Evolutionary conservation across 139 green algal species (phyloP).

Genomic region (Penium margaritaceum): DNA sequence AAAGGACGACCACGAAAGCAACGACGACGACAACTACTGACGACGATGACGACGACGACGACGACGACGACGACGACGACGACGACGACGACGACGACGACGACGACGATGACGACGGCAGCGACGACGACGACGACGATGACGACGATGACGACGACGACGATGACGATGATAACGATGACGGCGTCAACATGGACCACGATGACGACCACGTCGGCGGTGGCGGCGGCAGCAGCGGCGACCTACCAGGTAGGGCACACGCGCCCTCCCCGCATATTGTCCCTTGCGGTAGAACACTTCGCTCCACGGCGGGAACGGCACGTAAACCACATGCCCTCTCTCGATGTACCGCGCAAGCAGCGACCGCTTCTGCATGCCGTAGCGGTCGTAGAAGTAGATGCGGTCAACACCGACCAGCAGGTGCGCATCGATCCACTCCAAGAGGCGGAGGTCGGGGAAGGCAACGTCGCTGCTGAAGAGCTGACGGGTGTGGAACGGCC

Average conservation of each 20-base stretch:
- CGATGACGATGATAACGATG: no score
- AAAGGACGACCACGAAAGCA: no score
- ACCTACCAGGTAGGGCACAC: background rate
- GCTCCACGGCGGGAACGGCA: constrained; percentile 28
- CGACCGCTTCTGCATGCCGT: constrained; percentile 7
- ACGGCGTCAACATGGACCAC: no score
- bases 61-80: no score
- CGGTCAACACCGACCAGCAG: constrained; percentile 18
- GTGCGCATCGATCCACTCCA: constrained; percentile 29
- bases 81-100: no score
- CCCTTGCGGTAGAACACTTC: constrained; percentile 26
- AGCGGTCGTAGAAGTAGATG: constrained; percentile 37
- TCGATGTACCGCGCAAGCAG: constrained; percentile 23
- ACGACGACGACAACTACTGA: no score
- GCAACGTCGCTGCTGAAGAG: background rate
- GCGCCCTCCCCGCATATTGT: background rate
- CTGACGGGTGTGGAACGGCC: constrained; percentile 2
- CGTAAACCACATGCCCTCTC: constrained; percentile 7
- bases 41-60: no score
- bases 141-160: no score
- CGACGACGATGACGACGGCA: no score
- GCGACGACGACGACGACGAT: no score
- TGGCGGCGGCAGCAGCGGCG: no score
- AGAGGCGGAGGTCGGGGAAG: constrained; percentile 2
- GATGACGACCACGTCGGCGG: no score